Percentiles rank a stretch among this genome's conserved stretches.
Evolutionary conservation across 352 stramenopile species (phyloP).

Genomic region (Blastocystis sp.): DNA sequence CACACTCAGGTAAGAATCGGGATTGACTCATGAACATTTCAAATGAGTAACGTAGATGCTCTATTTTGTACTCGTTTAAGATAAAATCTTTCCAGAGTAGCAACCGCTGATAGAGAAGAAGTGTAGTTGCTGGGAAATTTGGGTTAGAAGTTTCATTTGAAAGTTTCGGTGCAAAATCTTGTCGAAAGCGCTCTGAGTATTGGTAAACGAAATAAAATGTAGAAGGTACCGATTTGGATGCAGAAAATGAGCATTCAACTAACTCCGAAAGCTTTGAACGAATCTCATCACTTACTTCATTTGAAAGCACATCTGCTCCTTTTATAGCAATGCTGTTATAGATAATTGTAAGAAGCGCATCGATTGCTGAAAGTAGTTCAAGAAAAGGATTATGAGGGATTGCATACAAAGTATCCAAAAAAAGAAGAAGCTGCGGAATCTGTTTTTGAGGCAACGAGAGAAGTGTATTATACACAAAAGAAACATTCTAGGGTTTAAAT

Average conservation of each 20-base stretch:
- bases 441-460: background rate
- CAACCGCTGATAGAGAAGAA: background rate
- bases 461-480: background rate
- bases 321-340: background rate
- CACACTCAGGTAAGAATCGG: background rate
- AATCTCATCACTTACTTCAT: background rate
- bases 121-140: background rate
- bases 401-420: background rate
- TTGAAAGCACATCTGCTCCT: background rate
- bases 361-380: background rate
- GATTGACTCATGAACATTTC: background rate
- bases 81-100: background rate
- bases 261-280: background rate
- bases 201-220: background rate
- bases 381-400: background rate
- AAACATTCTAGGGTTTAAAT: background rate
- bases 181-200: background rate
- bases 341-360: background rate
- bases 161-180: background rate
- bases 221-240: background rate
- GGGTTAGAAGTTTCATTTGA: background rate
- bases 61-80: background rate
- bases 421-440: constrained; percentile 6
- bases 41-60: background rate
- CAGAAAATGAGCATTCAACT: background rate